Conservation (phyloP, 2,329 filamentous ascomycete species). For the Colletotrichum karsti region DNA sequence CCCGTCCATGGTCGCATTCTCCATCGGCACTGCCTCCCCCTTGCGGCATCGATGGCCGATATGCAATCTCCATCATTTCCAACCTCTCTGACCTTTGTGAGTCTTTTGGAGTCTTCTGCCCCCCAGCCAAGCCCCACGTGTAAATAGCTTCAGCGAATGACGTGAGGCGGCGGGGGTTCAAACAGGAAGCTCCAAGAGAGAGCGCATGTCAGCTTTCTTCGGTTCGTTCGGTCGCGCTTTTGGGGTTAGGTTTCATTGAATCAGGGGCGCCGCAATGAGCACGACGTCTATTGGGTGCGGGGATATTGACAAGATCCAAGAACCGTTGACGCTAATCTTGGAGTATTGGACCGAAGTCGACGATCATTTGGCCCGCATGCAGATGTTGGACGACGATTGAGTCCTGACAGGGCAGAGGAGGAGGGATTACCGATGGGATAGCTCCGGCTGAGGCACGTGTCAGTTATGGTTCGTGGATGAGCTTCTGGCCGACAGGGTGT, state of each 20-base stretch:
- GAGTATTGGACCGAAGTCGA: not conserved
- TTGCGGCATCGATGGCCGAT: not conserved
- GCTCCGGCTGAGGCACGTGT: not conserved
- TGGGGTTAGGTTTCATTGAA: not conserved
- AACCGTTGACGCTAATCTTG: not conserved
- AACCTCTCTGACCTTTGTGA: not conserved
- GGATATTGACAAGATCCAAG: not conserved
- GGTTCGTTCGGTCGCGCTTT: not conserved
- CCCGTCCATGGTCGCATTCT: conserved; percentile 7
- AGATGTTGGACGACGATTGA: not conserved
- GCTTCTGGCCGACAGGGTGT: not conserved
- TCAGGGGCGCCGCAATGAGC: not conserved
- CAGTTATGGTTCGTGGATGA: conserved; percentile 2
- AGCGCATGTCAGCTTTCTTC: not conserved
- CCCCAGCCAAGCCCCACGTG: conserved; percentile 14
- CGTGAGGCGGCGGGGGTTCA: not conserved
- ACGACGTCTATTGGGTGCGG: conserved; percentile 2
- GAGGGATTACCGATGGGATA: not conserved
- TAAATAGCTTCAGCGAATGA: conserved; percentile 2
- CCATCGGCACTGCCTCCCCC: conserved; percentile 15
- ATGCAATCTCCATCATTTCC: not conserved
- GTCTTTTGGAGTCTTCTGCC: too few species aligned
- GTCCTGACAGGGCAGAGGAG: not conserved
- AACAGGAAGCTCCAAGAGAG: not conserved
- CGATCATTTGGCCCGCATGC: not conserved